Conservation (phyloP, 139 green algal species). For the Chlorella ohadii region DNA sequence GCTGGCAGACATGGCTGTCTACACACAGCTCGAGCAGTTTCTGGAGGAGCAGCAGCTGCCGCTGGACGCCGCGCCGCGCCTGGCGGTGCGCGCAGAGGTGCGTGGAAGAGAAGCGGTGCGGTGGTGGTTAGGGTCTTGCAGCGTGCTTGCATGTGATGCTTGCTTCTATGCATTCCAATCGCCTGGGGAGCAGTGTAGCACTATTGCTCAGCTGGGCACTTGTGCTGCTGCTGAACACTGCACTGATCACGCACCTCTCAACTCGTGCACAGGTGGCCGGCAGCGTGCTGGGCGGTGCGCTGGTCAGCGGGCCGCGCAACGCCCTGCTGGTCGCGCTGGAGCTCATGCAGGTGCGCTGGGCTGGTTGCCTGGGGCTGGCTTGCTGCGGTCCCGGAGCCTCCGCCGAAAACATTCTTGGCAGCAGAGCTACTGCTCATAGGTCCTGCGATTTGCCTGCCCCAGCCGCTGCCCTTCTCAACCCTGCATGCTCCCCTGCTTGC, state of each 20-base stretch:
- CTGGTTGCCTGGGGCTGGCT: not conserved
- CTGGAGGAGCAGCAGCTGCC: not conserved
- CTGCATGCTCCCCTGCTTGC: too few relatives aligned
- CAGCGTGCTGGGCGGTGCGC: conserved; percentile 22
- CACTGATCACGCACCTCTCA: too few relatives aligned
- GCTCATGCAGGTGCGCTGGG: conserved; percentile 9
- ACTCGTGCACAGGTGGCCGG: not conserved
- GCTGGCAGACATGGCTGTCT: not conserved
- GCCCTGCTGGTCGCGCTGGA: conserved; percentile 7
- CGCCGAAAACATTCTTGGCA: too few relatives aligned
- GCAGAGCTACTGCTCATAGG: too few relatives aligned
- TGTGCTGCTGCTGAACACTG: not conserved
- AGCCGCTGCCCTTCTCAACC: too few relatives aligned
- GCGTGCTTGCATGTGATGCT: not conserved
- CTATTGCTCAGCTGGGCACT: too few relatives aligned
- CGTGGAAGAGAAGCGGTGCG: not conserved
- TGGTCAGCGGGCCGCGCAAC: not conserved
- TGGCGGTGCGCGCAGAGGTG: conserved; percentile 34
- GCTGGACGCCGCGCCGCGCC: not conserved
- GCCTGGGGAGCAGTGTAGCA: too few relatives aligned
- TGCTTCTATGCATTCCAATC: too few relatives aligned
- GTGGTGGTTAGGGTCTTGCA: not conserved
- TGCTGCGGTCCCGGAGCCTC: too few relatives aligned
- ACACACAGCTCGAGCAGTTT: not conserved
- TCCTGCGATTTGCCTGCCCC: too few relatives aligned